A percentile compares a stretch with the other conserved stretches of the same genome.
Evolutionary conservation across 1,284 basidiomycete genomes (phyloP).

Genomic region (Spongiforma sp.): DNA sequence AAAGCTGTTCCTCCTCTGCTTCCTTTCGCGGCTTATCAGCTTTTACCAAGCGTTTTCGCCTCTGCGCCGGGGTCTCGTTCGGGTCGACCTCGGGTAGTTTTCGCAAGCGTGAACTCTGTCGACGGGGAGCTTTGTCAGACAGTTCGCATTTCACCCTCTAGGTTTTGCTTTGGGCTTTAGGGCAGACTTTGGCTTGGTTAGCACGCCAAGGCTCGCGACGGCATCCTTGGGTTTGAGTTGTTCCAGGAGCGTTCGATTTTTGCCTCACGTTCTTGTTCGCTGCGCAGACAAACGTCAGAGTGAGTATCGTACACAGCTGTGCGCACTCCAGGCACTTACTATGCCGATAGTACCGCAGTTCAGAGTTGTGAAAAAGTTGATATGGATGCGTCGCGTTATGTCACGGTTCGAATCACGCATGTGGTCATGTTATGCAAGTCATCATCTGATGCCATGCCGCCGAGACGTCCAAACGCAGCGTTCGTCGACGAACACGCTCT

Average conservation of each 20-base stretch:
- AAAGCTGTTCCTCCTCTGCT: constrained; percentile 62
- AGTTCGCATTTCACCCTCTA: constrained; percentile 57
- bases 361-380: too few relatives aligned
- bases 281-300: constrained; percentile 33
- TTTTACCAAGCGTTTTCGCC: constrained; percentile 64
- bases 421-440: too few relatives aligned
- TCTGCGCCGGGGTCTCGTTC: constrained; percentile 68
- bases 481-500: too few relatives aligned
- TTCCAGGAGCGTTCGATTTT: constrained; percentile 78
- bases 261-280: constrained; percentile 75
- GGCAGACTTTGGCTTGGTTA: constrained; percentile 39
- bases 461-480: too few relatives aligned
- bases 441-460: too few relatives aligned
- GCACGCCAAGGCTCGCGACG: constrained; percentile 52
- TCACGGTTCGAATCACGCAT: too few relatives aligned
- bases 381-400: too few relatives aligned
- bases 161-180: constrained; percentile 55
- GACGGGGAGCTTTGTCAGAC: constrained; percentile 50
- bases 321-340: constrained; percentile 43
- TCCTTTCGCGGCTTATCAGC: constrained; percentile 53
- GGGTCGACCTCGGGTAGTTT: constrained; percentile 48
- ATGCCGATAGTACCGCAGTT: constrained; percentile 46
- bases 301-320: background rate
- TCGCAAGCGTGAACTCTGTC: constrained; percentile 68
- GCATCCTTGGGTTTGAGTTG: constrained; percentile 70